These are phyloP conservation scores for Haplosporangium sp. DNA, from an alignment of 371 early-diverging fungal genomes.

Conservation along the genomic window DNA sequence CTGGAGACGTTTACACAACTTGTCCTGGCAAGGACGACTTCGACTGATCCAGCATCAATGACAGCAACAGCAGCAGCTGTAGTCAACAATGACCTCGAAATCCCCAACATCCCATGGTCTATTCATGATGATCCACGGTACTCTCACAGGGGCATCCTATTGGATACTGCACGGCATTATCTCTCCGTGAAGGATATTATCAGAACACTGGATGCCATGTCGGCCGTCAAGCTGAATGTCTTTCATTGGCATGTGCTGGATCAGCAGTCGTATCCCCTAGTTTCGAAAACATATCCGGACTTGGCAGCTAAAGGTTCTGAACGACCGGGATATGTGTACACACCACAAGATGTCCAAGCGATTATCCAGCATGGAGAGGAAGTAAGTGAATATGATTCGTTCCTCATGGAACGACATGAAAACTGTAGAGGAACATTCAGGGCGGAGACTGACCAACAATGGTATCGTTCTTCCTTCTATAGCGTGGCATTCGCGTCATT, in stretches of 20 bases:
- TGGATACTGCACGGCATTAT: slow-evolving; percentile 85
- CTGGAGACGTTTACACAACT: slow-evolving; percentile 83
- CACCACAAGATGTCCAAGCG: slow-evolving; percentile 64
- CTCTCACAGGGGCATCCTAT: slow-evolving; percentile 79
- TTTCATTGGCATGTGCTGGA: slow-evolving; percentile 90
- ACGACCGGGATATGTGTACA: slow-evolving; percentile 61
- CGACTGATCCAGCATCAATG: slow-evolving; percentile 2
- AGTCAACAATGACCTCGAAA: slow-evolving; percentile 24
- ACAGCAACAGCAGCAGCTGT: not conserved
- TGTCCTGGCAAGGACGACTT: slow-evolving; percentile 50
- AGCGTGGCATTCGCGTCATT: slow-evolving; percentile 81
- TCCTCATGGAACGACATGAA: no score
- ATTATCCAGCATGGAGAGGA: slow-evolving; percentile 69
- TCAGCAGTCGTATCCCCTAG: slow-evolving; percentile 80
- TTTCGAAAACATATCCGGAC: slow-evolving; percentile 66
- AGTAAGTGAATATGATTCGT: slow-evolving; percentile 2
- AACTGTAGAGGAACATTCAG: no score
- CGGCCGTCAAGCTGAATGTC: slow-evolving; percentile 83
- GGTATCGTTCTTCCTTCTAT: slow-evolving; percentile 17
- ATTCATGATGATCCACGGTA: slow-evolving; percentile 77
- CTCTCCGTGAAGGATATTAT: slow-evolving; percentile 71
- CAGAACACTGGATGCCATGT: slow-evolving; percentile 79
- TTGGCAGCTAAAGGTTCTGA: slow-evolving; percentile 76
- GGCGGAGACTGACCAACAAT: no score
- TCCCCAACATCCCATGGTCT: slow-evolving; percentile 61